A percentile compares a stretch with the other conserved stretches of the same genome.
Evolutionary conservation across 2,329 filamentous ascomycete genomes (phyloP).

Genomic region (Xylaria digitata): DNA sequence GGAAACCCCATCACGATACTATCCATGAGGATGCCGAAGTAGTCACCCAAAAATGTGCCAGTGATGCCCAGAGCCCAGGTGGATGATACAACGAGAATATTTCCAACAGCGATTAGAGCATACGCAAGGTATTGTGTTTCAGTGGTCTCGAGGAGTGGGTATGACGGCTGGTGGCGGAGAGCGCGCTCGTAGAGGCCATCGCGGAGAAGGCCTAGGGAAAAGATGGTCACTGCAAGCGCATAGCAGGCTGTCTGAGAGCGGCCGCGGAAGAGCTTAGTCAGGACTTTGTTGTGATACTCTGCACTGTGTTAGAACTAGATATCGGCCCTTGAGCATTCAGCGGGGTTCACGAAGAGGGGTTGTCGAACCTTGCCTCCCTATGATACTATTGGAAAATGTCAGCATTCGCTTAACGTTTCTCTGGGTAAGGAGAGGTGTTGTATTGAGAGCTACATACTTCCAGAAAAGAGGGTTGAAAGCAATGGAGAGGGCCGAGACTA

Average conservation of each 20-base stretch:
- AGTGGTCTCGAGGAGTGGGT: slow-evolving; percentile 75
- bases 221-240: slow-evolving; percentile 86
- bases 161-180: slow-evolving; percentile 78
- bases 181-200: slow-evolving; percentile 90
- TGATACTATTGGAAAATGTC: slow-evolving; percentile 66
- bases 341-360: slow-evolving; percentile 37
- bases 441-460: slow-evolving; percentile 77
- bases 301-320: slow-evolving; percentile 40
- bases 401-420: slow-evolving; percentile 18
- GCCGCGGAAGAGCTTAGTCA: slow-evolving; percentile 87
- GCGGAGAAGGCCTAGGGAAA: slow-evolving; percentile 88
- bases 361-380: slow-evolving; percentile 79
- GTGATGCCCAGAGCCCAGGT: slow-evolving; percentile 95
- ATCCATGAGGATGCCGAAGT: slow-evolving; percentile 99
- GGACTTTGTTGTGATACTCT: slow-evolving; percentile 92
- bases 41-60: slow-evolving; percentile 96
- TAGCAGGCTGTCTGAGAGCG: slow-evolving; percentile 87
- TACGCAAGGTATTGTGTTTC: slow-evolving; percentile 73
- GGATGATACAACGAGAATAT: slow-evolving; percentile 85
- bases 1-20: slow-evolving; percentile 93
- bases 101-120: slow-evolving; percentile 78
- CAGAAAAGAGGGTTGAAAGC: slow-evolving; percentile 98
- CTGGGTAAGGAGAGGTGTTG: background rate
- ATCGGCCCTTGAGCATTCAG: slow-evolving; percentile 9
- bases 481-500: slow-evolving; percentile 85